Evolutionary conservation across 768 basidiomycete species (phyloP).

Genomic region (Auriscalpium microsporum): DNA sequence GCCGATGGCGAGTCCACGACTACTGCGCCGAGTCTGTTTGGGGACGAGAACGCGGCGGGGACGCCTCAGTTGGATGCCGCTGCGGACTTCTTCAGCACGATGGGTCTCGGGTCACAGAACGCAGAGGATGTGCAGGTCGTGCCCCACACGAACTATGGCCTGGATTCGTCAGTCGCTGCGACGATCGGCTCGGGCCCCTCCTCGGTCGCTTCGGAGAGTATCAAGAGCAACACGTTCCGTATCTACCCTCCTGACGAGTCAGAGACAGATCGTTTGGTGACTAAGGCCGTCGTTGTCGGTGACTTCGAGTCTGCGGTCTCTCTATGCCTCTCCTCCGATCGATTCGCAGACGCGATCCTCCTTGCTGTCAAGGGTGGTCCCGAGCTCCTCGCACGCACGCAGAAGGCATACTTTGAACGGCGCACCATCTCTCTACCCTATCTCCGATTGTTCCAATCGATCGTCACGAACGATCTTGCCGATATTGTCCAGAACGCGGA

Average conservation of each 20-base stretch:
- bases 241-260: constrained; percentile 86
- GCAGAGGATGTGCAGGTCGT: constrained; percentile 41
- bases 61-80: constrained; percentile 58
- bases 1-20: constrained; percentile 74
- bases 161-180: constrained; percentile 90
- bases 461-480: constrained; percentile 84
- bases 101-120: constrained; percentile 42
- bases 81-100: constrained; percentile 85
- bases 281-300: constrained; percentile 91
- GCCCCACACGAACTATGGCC: constrained; percentile 70
- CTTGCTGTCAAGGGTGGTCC: constrained; percentile 87
- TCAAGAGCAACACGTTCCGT: constrained; percentile 78
- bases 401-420: constrained; percentile 88
- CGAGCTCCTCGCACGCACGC: constrained; percentile 78
- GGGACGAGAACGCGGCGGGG: constrained; percentile 59
- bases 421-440: constrained; percentile 72
- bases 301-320: constrained; percentile 91
- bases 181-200: constrained; percentile 90
- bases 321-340: constrained; percentile 78
- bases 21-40: constrained; percentile 82
- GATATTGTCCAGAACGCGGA: constrained; percentile 98
- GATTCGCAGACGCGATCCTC: constrained; percentile 91
- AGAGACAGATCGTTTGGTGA: constrained; percentile 80
- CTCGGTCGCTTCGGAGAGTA: constrained; percentile 62
- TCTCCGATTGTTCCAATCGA: constrained; percentile 88